Conservation (phyloP, 371 early-diverging fungal genomes). For the Mucor sp. region DNA sequence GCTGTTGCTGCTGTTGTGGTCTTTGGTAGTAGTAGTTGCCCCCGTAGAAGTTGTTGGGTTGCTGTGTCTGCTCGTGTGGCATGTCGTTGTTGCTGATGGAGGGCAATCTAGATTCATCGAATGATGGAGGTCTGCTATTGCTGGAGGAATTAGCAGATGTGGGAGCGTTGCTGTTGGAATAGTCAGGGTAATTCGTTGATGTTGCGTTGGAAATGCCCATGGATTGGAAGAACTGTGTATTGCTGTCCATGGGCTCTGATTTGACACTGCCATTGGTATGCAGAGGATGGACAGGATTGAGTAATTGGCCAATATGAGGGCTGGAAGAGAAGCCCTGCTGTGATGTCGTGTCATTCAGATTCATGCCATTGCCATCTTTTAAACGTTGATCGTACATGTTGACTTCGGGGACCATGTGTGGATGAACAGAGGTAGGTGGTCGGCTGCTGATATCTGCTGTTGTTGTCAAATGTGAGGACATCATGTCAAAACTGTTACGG, state of each 20-base stretch:
- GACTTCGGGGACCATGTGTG: slow-evolving; percentile 28
- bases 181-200: slow-evolving; percentile 10
- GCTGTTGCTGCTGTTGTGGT: slow-evolving; percentile 24
- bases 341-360: slow-evolving; percentile 5
- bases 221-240: slow-evolving; percentile 17
- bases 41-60: background rate
- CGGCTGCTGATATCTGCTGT: background rate
- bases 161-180: background rate
- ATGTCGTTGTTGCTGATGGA: slow-evolving; percentile 6
- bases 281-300: slow-evolving; percentile 45
- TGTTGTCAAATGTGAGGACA: background rate
- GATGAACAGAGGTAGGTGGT: slow-evolving; percentile 17
- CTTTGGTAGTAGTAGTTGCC: slow-evolving; percentile 14
- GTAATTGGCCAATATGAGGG: slow-evolving; percentile 41
- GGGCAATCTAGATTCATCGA: slow-evolving; percentile 11
- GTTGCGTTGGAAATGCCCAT: slow-evolving; percentile 16
- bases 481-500: slow-evolving; percentile 25
- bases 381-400: slow-evolving; percentile 12
- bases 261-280: slow-evolving; percentile 5
- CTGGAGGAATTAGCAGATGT: background rate
- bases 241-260: background rate
- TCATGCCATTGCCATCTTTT: slow-evolving; percentile 7
- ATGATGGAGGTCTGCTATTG: background rate
- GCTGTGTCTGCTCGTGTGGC: slow-evolving; percentile 1
- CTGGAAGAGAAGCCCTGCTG: slow-evolving; percentile 26